A percentile compares a stretch with the other conserved stretches of the same genome.
phyloP scores from a whole-genome alignment of 2,329 filamentous ascomycete species.

The Daldinia sp. region DNA sequence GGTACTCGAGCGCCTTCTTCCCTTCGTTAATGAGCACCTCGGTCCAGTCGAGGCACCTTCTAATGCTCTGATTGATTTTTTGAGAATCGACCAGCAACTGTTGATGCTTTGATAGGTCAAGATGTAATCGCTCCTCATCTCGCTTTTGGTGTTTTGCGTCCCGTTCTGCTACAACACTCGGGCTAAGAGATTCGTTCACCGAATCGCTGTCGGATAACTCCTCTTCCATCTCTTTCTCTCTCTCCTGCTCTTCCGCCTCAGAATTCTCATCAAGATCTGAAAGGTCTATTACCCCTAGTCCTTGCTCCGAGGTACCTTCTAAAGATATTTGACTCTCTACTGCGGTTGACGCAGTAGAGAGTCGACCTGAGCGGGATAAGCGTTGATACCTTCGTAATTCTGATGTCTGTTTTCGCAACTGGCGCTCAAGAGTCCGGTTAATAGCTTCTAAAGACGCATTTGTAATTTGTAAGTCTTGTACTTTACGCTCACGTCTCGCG shows the following conservation, averaged over 20 bases:
- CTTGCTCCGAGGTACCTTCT: conserved; percentile 57
- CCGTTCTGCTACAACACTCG: conserved; percentile 56
- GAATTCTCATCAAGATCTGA: conserved; percentile 64
- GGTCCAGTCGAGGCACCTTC: conserved; percentile 88
- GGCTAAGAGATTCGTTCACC: conserved; percentile 56
- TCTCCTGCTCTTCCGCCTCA: conserved; percentile 54
- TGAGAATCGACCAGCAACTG: conserved; percentile 90
- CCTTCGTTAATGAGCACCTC: conserved; percentile 92
- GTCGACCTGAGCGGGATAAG: conserved; percentile 82
- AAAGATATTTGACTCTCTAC: conserved; percentile 60
- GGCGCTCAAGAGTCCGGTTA: conserved; percentile 90
- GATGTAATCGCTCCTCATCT: conserved; percentile 85
- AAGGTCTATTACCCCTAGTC: conserved; percentile 58
- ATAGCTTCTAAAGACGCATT: conserved; percentile 96
- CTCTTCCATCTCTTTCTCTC: conserved; percentile 64
- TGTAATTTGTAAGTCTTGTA: conserved; percentile 94
- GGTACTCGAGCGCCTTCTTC: conserved; percentile 86
- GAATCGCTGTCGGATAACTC: conserved; percentile 58
- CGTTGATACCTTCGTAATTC: conserved; percentile 88
- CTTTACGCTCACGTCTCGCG: conserved; percentile 91
- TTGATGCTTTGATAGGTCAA: conserved; percentile 89
- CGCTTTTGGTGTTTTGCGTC: conserved; percentile 70
- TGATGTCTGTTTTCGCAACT: conserved; percentile 89
- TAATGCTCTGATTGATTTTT: conserved; percentile 94
- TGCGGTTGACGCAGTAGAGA: conserved; percentile 70